Evolutionary conservation across 768 basidiomycete species (phyloP).

Genomic region (Imleria badia): DNA sequence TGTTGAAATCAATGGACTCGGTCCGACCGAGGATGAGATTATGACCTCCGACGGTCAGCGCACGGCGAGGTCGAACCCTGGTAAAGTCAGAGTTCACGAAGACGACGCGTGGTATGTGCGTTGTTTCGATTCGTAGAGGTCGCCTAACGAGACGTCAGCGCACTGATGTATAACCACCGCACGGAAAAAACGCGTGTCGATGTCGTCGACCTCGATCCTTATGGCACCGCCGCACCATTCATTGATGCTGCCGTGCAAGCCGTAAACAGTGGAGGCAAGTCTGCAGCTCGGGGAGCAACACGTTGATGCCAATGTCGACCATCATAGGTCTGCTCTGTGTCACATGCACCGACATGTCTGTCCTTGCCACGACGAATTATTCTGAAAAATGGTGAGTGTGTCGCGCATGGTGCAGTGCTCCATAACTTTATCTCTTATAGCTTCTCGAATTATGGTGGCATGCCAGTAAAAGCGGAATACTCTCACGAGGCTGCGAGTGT

Average conservation of each 20-base stretch:
- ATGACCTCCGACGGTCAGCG: slow-evolving; percentile 8
- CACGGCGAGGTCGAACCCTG: slow-evolving; percentile 24
- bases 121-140: background rate
- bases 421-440: slow-evolving; percentile 37
- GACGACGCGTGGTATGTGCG: slow-evolving; percentile 86
- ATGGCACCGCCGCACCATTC: slow-evolving; percentile 96
- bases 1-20: slow-evolving; percentile 76
- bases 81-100: slow-evolving; percentile 80
- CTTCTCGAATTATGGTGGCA: slow-evolving; percentile 93
- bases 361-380: slow-evolving; percentile 91
- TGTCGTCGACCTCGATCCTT: slow-evolving; percentile 96
- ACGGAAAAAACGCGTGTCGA: slow-evolving; percentile 75
- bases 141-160: slow-evolving; percentile 41
- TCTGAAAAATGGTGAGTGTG: slow-evolving; percentile 86
- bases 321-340: slow-evolving; percentile 76
- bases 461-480: slow-evolving; percentile 89
- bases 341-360: slow-evolving; percentile 94
- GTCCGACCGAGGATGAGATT: slow-evolving; percentile 29
- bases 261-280: slow-evolving; percentile 80
- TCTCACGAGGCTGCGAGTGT: slow-evolving; percentile 84
- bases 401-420: background rate
- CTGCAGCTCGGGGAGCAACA: background rate
- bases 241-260: slow-evolving; percentile 92
- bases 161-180: slow-evolving; percentile 89
- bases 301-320: background rate